These are phyloP conservation scores for Orbilia quercus DNA, from an alignment of 2,329 filamentous ascomycete species.

Conservation along the genomic window DNA sequence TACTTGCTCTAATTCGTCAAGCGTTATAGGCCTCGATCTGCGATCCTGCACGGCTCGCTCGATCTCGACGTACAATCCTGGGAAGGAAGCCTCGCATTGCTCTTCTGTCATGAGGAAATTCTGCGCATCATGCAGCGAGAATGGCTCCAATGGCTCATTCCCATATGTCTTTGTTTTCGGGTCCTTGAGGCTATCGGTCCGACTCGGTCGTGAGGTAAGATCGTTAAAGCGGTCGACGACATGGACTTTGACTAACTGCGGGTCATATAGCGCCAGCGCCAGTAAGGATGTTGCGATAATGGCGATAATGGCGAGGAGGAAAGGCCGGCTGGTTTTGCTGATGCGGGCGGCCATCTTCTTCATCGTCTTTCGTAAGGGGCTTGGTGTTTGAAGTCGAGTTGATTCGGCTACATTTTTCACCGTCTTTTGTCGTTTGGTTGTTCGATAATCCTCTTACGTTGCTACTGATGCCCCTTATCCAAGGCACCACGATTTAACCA, in stretches of 20 bases:
- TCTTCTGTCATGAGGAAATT: conserved; percentile 62
- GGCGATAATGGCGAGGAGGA: conserved; percentile 26
- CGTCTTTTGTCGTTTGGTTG: neutral
- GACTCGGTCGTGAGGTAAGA: conserved; percentile 14
- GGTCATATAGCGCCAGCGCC: conserved; percentile 31
- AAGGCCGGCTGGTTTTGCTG: conserved; percentile 18
- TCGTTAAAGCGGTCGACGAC: conserved; percentile 28
- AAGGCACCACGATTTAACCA: neutral
- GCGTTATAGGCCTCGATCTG: conserved; percentile 7
- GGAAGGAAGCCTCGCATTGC: conserved; percentile 66
- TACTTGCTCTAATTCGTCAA: conserved; percentile 56
- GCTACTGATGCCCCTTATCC: neutral
- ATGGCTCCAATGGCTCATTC: conserved; percentile 22
- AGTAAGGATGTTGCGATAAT: conserved; percentile 36
- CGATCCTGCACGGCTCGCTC: conserved; percentile 63
- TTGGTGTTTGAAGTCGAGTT: neutral
- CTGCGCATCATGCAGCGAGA: conserved; percentile 33
- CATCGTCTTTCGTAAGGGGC: neutral
- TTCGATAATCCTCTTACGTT: neutral
- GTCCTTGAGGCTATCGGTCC: neutral
- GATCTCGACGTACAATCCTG: conserved; percentile 66
- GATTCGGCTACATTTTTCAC: neutral
- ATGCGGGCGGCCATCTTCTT: conserved; percentile 12
- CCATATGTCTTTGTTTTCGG: neutral
- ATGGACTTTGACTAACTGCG: conserved; percentile 30